Percentiles rank a stretch among this genome's conserved stretches.
Evolutionary conservation across 495 filamentous ascomycete species (phyloP).

Genomic region (Penicillium macrosclerotiorum): DNA sequence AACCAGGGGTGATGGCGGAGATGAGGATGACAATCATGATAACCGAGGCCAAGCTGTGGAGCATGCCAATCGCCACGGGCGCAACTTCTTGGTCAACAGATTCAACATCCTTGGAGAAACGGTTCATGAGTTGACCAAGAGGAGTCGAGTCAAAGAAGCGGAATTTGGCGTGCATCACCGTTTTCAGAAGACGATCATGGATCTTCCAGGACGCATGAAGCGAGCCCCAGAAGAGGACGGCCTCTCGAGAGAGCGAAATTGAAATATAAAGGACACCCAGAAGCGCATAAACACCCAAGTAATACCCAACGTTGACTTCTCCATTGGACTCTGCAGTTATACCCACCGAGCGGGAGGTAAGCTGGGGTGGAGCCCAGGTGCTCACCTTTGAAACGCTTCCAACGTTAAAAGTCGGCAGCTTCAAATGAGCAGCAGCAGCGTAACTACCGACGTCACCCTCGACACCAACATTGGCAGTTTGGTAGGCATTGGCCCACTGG

Average conservation of each 20-base stretch:
- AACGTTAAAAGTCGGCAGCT: constrained; percentile 41
- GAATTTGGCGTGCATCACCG: constrained; percentile 86
- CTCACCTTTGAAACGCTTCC: constrained; percentile 38
- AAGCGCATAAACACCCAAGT: constrained; percentile 76
- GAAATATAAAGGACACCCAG: constrained; percentile 72
- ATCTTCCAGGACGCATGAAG: constrained; percentile 83
- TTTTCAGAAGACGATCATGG: constrained; percentile 73
- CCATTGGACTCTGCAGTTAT: constrained; percentile 23
- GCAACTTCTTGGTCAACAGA: constrained; percentile 95
- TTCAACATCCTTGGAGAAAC: constrained; percentile 97
- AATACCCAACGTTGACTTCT: constrained; percentile 78
- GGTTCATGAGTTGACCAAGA: constrained; percentile 95
- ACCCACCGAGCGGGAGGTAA: constrained; percentile 21
- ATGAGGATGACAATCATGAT: constrained; percentile 91
- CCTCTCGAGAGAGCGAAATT: constrained; percentile 76
- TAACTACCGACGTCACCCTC: constrained; percentile 35
- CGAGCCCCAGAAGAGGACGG: constrained; percentile 88
- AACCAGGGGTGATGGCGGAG: constrained; percentile 85
- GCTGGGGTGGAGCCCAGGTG: constrained; percentile 26
- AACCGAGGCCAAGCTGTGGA: constrained; percentile 68
- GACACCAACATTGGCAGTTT: constrained; percentile 21
- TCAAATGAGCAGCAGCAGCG: constrained; percentile 39
- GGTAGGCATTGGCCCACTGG: constrained; percentile 75
- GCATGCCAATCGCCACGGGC: constrained; percentile 76
- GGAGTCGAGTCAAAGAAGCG: constrained; percentile 98